Evolutionary conservation across 371 early-diverging fungal species (phyloP), one percentile per base, ranked within the genome.

Genomic region (Blakeslea trispora): DNA sequence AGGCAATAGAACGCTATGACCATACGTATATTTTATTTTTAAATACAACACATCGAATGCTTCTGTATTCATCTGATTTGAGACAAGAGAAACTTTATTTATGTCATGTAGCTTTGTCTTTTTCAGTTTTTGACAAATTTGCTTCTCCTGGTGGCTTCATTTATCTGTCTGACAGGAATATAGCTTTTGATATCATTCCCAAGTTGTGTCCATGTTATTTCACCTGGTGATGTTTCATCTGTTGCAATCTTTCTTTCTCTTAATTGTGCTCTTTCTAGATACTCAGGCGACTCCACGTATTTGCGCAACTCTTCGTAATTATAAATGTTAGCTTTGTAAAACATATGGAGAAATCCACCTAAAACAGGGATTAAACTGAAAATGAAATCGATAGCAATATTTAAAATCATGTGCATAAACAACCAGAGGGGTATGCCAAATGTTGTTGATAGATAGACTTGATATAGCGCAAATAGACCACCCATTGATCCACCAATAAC

Each of bases 161-260:
- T n/a, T 24, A 90, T 91, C 70, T 91, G 89, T 66, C 90, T 90
- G 55, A 91, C 88, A 13, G n/a, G 24, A 1, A 40, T 14, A 24
- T 11, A 15, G 24, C 24, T 24, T 5, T 39, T 24, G 7, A 53
- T 21, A 19, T 53, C 53, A 28, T 53, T 53, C 34, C 42, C 44
- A 17, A 53, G 32, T 32, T 53, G 53, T 28, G 42, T 53, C 53
- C 44, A 53, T 9, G 44, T 53, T n/a, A 53, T 50, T 28, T 46
- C 46, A 1, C 43, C 37, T 6, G 37, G 37, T 37, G 37, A 4
- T 13, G 22, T 21, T 15, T 39, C 39, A 28, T 17, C 24, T 24
- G 28, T 32, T 4, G 32, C n/a, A 17, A 50, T 9, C 5, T 7
- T 28, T 40, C 45, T 37, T 24, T 53, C 48, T 42, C 28, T 41